These are phyloP conservation scores for Plantago ovata DNA, from an alignment of 257 asterid genomes.

Conservation along the genomic window DNA sequence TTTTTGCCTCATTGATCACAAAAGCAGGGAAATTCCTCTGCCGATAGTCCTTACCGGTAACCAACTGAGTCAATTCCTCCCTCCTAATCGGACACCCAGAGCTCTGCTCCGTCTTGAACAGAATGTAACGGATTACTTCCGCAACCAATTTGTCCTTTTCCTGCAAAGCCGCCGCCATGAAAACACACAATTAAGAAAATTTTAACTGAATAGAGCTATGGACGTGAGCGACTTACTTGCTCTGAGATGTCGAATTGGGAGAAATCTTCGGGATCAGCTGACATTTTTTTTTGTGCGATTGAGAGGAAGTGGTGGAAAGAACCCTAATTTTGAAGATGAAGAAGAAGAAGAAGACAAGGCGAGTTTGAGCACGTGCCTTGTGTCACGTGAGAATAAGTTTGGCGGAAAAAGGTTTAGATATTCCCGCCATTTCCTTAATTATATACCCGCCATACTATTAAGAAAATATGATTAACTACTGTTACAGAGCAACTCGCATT, in stretches of 20 bases:
- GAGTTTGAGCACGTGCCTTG: not conserved
- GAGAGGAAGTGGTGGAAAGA: not conserved
- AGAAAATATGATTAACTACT: no score
- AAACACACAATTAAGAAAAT: not conserved
- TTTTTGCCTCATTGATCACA: constrained; percentile 71
- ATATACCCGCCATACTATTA: no score
- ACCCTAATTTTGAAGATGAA: constrained; percentile 24
- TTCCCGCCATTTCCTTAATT: constrained; percentile 4
- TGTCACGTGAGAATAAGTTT: not conserved
- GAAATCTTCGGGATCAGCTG: constrained; percentile 38
- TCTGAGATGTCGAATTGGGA: constrained; percentile 71
- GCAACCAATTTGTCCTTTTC: constrained; percentile 85
- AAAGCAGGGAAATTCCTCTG: constrained; percentile 69
- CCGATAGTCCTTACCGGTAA: constrained; percentile 60
- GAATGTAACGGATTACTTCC: constrained; percentile 72
- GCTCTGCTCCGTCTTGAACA: constrained; percentile 70
- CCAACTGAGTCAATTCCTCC: constrained; percentile 77
- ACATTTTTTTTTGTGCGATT: constrained; percentile 37
- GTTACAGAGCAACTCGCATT: no score
- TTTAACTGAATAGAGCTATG: no score
- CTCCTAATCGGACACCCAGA: constrained; percentile 79
- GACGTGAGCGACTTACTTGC: constrained; percentile 39
- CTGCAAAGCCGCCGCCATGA: constrained; percentile 34
- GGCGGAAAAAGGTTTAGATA: constrained; percentile 3
- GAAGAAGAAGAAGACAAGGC: no score